Evolutionary conservation across 2,329 filamentous ascomycete species (phyloP).

Genomic region (Alternaria angustiovoidea): DNA sequence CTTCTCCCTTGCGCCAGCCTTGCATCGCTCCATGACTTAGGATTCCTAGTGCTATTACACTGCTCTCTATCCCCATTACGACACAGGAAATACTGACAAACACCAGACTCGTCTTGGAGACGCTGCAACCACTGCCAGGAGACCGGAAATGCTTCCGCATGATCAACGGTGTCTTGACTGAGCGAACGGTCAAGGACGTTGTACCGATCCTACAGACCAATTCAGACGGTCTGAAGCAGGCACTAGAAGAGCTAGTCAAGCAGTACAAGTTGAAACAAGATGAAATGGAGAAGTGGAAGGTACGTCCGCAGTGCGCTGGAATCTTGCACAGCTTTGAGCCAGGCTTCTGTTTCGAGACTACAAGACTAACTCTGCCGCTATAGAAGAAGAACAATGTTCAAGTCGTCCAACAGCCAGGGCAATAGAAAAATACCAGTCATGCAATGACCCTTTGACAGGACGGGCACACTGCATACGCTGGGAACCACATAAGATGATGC

Average conservation of each 20-base stretch:
- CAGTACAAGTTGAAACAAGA: constrained; percentile 95
- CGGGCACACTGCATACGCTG: constrained; percentile 23
- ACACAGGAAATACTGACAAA: constrained; percentile 24
- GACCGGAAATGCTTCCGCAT: constrained; percentile 98
- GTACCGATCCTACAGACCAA: constrained; percentile 92
- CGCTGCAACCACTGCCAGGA: constrained; percentile 78
- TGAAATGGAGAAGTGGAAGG: constrained; percentile 99
- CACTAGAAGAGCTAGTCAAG: constrained; percentile 92
- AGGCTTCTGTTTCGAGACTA: not conserved
- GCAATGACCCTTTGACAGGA: constrained; percentile 24
- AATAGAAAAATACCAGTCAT: constrained; percentile 27
- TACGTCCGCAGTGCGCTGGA: constrained; percentile 55
- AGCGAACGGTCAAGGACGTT: constrained; percentile 92
- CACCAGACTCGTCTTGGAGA: constrained; percentile 88
- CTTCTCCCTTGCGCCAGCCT: constrained; percentile 24
- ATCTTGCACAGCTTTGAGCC: not conserved
- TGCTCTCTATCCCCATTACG: constrained; percentile 17
- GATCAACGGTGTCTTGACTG: constrained; percentile 95
- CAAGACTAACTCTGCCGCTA: constrained; percentile 30
- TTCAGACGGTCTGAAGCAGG: constrained; percentile 90
- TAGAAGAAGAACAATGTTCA: constrained; percentile 92
- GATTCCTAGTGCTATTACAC: constrained; percentile 21
- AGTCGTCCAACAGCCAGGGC: constrained; percentile 74
- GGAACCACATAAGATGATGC: constrained; percentile 23
- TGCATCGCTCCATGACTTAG: constrained; percentile 12